A percentile compares a stretch with the other conserved stretches of the same genome.
These are phyloP conservation scores for Pythium dissimile DNA, from an alignment of 352 stramenopile genomes.

Conservation along the genomic window DNA sequence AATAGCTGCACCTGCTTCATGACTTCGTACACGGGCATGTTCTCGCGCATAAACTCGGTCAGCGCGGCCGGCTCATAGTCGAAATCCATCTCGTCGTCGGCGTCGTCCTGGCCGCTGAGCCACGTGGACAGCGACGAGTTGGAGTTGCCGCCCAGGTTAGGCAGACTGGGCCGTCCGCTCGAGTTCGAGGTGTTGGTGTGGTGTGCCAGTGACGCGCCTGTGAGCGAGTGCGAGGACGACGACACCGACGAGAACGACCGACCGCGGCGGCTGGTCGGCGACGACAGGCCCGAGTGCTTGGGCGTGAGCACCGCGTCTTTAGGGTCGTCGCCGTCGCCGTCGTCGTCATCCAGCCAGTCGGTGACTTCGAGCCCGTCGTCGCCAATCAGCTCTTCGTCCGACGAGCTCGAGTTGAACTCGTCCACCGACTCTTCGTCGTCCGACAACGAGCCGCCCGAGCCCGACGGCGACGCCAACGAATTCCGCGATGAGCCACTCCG, in stretches of 20 bases:
- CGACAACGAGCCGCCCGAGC: constrained; percentile 10
- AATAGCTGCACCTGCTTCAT: constrained; percentile 89
- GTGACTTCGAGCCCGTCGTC: constrained; percentile 56
- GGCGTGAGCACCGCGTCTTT: constrained; percentile 60
- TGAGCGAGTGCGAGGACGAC: constrained; percentile 45
- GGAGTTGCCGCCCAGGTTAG: constrained; percentile 34
- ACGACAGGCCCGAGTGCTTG: constrained; percentile 46
- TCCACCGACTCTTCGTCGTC: constrained; percentile 20
- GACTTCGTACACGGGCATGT: constrained; percentile 86
- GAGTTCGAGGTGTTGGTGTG: constrained; percentile 23
- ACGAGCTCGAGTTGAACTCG: constrained; percentile 13
- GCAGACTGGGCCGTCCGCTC: constrained; percentile 10
- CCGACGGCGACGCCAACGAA: constrained; percentile 2
- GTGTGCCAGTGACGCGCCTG: constrained; percentile 18
- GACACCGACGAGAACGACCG: constrained; percentile 48
- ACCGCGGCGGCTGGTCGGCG: constrained; percentile 34
- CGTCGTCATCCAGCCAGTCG: no score
- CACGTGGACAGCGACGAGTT: constrained; percentile 57
- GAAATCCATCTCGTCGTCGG: constrained; percentile 57
- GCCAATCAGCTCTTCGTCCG: constrained; percentile 33
- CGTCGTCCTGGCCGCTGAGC: constrained; percentile 64
- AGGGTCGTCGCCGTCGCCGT: constrained; percentile 61
- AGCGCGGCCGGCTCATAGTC: constrained; percentile 56
- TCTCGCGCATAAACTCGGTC: constrained; percentile 74
- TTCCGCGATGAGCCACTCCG: no score